Evolutionary conservation across 106 monocot species (phyloP).

Genomic region (Dendrobium chrysotoxum): DNA sequence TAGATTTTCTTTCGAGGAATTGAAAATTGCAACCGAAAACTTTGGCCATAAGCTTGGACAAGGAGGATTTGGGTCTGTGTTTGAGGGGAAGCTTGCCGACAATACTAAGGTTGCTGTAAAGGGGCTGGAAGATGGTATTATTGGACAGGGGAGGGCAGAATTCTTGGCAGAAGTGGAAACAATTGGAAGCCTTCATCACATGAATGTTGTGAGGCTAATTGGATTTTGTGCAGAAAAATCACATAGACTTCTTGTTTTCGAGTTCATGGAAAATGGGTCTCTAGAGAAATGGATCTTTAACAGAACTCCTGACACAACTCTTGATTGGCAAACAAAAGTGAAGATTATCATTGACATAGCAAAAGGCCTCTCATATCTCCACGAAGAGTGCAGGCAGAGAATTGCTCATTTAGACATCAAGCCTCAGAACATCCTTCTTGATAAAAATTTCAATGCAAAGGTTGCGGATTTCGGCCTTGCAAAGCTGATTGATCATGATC

Average conservation of each 20-base stretch:
- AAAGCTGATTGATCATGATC: no score
- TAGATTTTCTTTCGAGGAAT: no score
- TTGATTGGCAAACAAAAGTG: no score
- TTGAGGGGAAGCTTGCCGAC: conserved; percentile 44
- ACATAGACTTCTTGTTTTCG: no score
- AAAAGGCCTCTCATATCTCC: no score
- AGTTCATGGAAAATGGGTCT: no score
- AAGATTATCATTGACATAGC: no score
- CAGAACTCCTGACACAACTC: no score
- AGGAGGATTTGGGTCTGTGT: conserved; percentile 71
- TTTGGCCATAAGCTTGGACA: conserved; percentile 42
- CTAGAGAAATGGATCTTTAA: no score
- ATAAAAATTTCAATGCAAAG: conserved; percentile 18
- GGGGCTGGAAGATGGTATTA: conserved; percentile 28
- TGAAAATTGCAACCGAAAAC: neutral
- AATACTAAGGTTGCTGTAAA: conserved; percentile 49
- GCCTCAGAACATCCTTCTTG: conserved; percentile 11
- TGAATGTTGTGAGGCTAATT: conserved; percentile 49
- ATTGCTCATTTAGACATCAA: no score
- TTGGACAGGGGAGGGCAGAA: conserved; percentile 66
- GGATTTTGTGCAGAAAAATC: no score
- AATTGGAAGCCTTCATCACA: conserved; percentile 69
- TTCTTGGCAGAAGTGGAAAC: conserved; percentile 54
- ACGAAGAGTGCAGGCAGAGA: no score
- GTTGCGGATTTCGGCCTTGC: conserved; percentile 16